A percentile compares a stretch with the other conserved stretches of the same genome.
Evolutionary conservation across 2,329 filamentous ascomycete species (phyloP).

Genomic region (Bipolaris bicolor): DNA sequence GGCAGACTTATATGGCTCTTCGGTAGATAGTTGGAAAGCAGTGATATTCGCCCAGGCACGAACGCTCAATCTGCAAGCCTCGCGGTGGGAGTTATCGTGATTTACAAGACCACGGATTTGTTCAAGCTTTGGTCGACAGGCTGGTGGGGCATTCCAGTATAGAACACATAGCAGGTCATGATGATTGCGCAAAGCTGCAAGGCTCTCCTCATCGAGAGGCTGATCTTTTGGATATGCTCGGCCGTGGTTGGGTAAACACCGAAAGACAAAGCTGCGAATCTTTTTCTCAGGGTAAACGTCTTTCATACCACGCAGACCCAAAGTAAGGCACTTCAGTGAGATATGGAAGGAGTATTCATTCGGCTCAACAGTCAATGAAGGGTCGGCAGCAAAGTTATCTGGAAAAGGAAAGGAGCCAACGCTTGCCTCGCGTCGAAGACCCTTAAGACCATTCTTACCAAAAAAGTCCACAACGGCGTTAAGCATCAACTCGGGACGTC

Average conservation of each 20-base stretch:
- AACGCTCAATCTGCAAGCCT: slow-evolving; percentile 65
- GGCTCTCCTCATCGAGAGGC: slow-evolving; percentile 57
- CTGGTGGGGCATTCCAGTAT: slow-evolving; percentile 62
- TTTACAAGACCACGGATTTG: slow-evolving; percentile 62
- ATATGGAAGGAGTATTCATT: slow-evolving; percentile 64
- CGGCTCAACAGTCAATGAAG: slow-evolving; percentile 52
- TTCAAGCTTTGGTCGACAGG: slow-evolving; percentile 59
- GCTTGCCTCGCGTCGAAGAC: slow-evolving; percentile 59
- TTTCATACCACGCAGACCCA: slow-evolving; percentile 57
- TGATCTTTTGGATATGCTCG: slow-evolving; percentile 66
- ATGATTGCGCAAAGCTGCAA: slow-evolving; percentile 66
- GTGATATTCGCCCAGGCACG: slow-evolving; percentile 64
- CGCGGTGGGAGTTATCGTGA: slow-evolving; percentile 62
- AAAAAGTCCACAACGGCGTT: slow-evolving; percentile 66
- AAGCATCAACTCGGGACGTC: slow-evolving; percentile 60
- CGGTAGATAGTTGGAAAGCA: slow-evolving; percentile 62
- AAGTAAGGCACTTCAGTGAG: slow-evolving; percentile 63
- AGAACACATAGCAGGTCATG: slow-evolving; percentile 66
- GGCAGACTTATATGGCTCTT: slow-evolving; percentile 55
- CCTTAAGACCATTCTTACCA: slow-evolving; percentile 58
- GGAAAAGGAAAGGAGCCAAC: slow-evolving; percentile 62
- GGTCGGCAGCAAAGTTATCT: slow-evolving; percentile 54
- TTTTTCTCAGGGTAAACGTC: slow-evolving; percentile 58
- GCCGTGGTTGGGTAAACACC: slow-evolving; percentile 65
- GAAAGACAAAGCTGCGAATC: slow-evolving; percentile 62